These are phyloP conservation scores for Danielozyma ontarioensis DNA, from an alignment of 805 yeast species.

Conservation along the genomic window DNA sequence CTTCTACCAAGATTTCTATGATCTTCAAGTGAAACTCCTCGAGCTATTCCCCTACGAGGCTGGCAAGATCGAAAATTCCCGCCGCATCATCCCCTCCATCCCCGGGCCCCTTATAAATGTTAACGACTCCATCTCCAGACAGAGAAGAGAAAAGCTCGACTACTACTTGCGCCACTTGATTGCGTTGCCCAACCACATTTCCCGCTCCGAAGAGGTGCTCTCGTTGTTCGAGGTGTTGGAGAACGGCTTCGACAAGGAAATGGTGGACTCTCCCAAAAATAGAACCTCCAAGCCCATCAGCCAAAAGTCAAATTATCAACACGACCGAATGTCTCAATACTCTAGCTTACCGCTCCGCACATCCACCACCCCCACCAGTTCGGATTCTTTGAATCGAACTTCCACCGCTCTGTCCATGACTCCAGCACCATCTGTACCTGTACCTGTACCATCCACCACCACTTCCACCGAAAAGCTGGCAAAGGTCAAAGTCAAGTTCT, in stretches of 20 bases:
- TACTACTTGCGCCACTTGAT: constrained; percentile 53
- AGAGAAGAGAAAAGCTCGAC: constrained; percentile 51
- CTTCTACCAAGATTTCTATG: constrained; percentile 93
- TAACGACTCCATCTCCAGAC: constrained; percentile 61
- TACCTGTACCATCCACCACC: constrained; percentile 11
- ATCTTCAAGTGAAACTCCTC: constrained; percentile 77
- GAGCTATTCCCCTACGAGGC: constrained; percentile 90
- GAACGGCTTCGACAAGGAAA: constrained; percentile 57
- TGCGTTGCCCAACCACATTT: constrained; percentile 70
- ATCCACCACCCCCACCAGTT: constrained; percentile 20
- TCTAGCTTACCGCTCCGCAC: constrained; percentile 24
- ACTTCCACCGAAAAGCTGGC: constrained; percentile 7
- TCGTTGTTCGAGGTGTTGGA: constrained; percentile 63
- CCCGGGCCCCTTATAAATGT: constrained; percentile 95
- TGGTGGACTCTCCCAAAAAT: constrained; percentile 13
- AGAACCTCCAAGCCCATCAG: constrained; percentile 32
- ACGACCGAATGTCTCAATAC: constrained; percentile 49
- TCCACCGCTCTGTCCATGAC: constrained; percentile 1
- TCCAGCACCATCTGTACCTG: not conserved
- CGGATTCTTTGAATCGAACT: constrained; percentile 17
- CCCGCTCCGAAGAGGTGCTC: constrained; percentile 63
- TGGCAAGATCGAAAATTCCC: constrained; percentile 72
- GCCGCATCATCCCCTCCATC: constrained; percentile 83
- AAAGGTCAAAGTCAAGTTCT: constrained; percentile 65
- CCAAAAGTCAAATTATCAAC: constrained; percentile 41